Conservation (phyloP, 257 asterid genomes). For the Lycium ferocissimum region DNA sequence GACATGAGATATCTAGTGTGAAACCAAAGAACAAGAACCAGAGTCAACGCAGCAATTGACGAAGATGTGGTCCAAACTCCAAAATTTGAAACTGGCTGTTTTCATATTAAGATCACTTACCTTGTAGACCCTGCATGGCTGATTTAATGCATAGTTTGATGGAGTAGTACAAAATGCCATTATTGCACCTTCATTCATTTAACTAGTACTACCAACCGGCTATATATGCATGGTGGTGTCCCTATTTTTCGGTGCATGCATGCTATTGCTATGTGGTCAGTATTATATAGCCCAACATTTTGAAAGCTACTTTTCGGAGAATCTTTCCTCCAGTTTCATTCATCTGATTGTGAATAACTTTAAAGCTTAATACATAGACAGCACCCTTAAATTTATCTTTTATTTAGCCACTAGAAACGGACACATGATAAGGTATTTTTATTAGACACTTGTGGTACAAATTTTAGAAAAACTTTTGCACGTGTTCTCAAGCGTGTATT, state of each 20-base stretch:
- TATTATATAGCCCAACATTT: neutral
- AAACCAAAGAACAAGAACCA: neutral
- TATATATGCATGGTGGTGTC: neutral
- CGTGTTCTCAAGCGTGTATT: too few relatives aligned
- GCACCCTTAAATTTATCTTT: too few relatives aligned
- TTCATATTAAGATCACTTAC: neutral
- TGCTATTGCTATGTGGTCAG: neutral
- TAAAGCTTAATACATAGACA: too few relatives aligned
- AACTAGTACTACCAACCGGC: neutral
- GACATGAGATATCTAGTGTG: neutral
- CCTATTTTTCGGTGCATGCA: neutral
- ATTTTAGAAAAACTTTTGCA: too few relatives aligned
- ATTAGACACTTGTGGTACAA: too few relatives aligned
- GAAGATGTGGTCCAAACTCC: neutral
- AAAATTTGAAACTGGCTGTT: neutral
- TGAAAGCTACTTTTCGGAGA: neutral
- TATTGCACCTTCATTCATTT: neutral
- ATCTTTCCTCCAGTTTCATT: neutral
- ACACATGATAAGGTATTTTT: too few relatives aligned
- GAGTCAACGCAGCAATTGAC: conserved; percentile 15
- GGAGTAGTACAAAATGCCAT: neutral
- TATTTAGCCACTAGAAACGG: too few relatives aligned
- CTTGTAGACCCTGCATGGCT: neutral
- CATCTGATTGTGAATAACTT: neutral
- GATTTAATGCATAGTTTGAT: neutral